phyloP scores from a whole-genome alignment of 257 asterid species.

The Fraxinus cuspidata region DNA sequence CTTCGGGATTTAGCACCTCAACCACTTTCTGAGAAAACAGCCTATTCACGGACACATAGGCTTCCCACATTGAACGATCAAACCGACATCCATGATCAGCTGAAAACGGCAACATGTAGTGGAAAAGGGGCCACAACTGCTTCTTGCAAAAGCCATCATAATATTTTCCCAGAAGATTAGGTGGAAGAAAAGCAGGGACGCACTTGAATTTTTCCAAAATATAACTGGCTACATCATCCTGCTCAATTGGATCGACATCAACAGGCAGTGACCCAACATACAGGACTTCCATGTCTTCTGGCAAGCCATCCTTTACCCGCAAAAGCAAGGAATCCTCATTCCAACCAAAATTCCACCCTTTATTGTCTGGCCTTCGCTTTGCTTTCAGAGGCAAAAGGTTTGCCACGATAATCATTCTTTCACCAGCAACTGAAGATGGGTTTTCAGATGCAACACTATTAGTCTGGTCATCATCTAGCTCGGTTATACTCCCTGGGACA shows the following conservation, averaged over 20 bases:
- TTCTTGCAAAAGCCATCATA: slow-evolving; percentile 87
- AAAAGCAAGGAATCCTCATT: slow-evolving; percentile 73
- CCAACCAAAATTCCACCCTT: slow-evolving; percentile 89
- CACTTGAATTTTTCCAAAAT: slow-evolving; percentile 71
- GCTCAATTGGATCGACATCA: slow-evolving; percentile 76
- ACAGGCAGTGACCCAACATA: slow-evolving; percentile 72
- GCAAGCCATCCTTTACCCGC: slow-evolving; percentile 79
- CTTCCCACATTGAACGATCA: slow-evolving; percentile 80
- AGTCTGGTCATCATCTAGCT: slow-evolving; percentile 77
- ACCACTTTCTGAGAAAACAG: slow-evolving; percentile 73
- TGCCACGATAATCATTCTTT: slow-evolving; percentile 75
- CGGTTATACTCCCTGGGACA: slow-evolving; percentile 77
- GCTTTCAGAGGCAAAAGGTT: slow-evolving; percentile 79
- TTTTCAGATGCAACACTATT: slow-evolving; percentile 74
- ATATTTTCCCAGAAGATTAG: slow-evolving; percentile 54
- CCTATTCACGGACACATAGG: slow-evolving; percentile 76
- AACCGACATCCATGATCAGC: slow-evolving; percentile 76
- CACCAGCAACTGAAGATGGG: slow-evolving; percentile 73
- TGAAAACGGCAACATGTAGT: slow-evolving; percentile 79
- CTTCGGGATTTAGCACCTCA: slow-evolving; percentile 85
- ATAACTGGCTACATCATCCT: slow-evolving; percentile 69
- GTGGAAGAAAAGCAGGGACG: slow-evolving; percentile 71
- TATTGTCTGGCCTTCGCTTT: slow-evolving; percentile 72
- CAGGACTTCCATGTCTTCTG: slow-evolving; percentile 82
- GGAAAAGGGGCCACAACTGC: slow-evolving; percentile 81